Base-by-base conservation (phyloP, 768 basidiomycete species). In the Suillus subaureus region DNA sequence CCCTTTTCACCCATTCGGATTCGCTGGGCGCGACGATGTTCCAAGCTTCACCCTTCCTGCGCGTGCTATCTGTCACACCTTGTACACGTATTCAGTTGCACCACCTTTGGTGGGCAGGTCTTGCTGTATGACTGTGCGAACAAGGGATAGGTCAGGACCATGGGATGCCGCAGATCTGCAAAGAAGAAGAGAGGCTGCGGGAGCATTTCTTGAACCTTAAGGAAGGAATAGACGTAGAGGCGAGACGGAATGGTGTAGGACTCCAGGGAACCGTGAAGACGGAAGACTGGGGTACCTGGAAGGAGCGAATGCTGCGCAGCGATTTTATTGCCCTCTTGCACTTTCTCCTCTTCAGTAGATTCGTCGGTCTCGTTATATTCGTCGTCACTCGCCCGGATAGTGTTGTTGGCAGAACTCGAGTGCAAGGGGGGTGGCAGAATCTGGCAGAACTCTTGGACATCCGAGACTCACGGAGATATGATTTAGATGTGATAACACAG, bases 121-220 rank as follows among this genome's bases (percentile, higher is more conserved):
- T 72, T 97, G 97, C 74, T 99, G 97, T 40, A 99, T 81, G 67
- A 99, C 96, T 3, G 94, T 92, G 39, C 91, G 89, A 8, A 99
- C 96, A n/a, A 93, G 84, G 7, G 95, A 95, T 33, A 99, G 82
- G 79, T 99, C 97, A 26, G 99, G 85, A 73, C 97, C 97, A 74
- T 97, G 93, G n/a, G 97, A 95, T 2, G 97, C 97, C 60, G 99
- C 96, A 11, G 95, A 97, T 1, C 97, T 99, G 75, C 96, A 98
- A 56, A 99, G 83, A 4, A 99, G 83, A 61, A 99, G 84, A 2
- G 95, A 89, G 6, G 87, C 85, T 0, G 79, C 76, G 2, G 79
- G 70, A 45, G 69, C 70, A 67, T 67, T 65, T 69, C 70, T 70
- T 73, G 26, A 66, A 61, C 62, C 77, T 81, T 6, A 73, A 65